phyloP scores from a whole-genome alignment of 345 rosid species.

The Arabidopsis suecica region DNA sequence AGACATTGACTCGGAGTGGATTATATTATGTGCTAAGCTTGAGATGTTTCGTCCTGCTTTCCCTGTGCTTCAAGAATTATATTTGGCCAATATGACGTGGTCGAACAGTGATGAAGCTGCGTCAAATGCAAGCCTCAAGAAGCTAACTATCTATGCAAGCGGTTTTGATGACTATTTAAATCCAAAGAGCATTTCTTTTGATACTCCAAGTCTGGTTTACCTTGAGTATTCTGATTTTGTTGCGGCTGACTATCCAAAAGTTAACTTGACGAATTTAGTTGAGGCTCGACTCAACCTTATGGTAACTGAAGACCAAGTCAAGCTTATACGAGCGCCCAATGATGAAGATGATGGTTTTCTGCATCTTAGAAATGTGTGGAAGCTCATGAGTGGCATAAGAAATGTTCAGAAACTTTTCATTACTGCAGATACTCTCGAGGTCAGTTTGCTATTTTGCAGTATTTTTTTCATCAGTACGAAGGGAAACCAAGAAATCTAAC shows the following conservation, averaged over 20 bases:
- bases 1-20: not conserved
- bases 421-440: conserved; percentile 25
- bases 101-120: not conserved
- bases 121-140: conserved; percentile 2
- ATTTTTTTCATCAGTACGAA: not conserved
- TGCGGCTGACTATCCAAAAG: conserved; percentile 1
- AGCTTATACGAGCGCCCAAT: not conserved
- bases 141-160: not conserved
- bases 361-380: conserved; percentile 12
- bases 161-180: not conserved
- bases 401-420: conserved; percentile 11
- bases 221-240: not conserved
- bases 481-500: too few relatives aligned
- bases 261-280: conserved; percentile 14
- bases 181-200: conserved; percentile 4
- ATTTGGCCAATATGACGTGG: not conserved
- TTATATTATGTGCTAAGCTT: not conserved
- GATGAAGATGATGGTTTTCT: not conserved
- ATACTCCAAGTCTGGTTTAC: not conserved
- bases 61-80: not conserved
- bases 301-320: not conserved
- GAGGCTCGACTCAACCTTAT: not conserved
- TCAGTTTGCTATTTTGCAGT: not conserved
- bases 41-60: not conserved
- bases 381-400: conserved; percentile 11